These are phyloP conservation scores for Rhodotorula mucilaginosa DNA, from an alignment of 1,284 basidiomycete species.

Conservation along the genomic window DNA sequence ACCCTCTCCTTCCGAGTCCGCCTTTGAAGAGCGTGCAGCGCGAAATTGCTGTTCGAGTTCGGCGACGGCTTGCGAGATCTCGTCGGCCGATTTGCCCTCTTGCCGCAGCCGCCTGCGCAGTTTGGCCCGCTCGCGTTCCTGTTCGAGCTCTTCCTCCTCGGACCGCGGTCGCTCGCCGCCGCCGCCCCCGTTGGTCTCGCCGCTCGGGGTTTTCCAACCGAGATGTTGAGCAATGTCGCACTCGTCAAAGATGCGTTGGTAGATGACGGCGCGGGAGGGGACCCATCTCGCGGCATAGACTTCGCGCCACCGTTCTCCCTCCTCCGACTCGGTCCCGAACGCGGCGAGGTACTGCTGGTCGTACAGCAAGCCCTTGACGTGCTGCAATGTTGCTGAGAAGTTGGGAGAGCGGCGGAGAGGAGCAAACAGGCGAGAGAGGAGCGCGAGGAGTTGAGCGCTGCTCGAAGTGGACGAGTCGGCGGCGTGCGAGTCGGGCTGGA, in stretches of 20 bases:
- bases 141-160: slow-evolving; percentile 5
- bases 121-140: slow-evolving; percentile 4
- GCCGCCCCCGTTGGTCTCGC: neutral
- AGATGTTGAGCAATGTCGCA: neutral
- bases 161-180: neutral
- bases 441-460: slow-evolving; percentile 6
- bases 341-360: slow-evolving; percentile 38
- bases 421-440: slow-evolving; percentile 15
- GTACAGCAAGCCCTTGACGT: slow-evolving; percentile 35
- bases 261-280: slow-evolving; percentile 30
- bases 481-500: neutral
- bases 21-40: neutral
- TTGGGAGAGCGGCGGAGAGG: slow-evolving; percentile 18
- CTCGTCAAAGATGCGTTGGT: slow-evolving; percentile 31
- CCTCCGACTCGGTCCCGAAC: slow-evolving; percentile 25
- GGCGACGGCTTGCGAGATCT: neutral
- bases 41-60: neutral
- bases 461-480: neutral
- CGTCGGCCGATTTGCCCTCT: slow-evolving; percentile 3
- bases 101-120: neutral
- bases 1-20: neutral
- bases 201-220: neutral
- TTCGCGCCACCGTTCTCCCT: slow-evolving; percentile 27
- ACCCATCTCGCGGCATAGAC: slow-evolving; percentile 36
- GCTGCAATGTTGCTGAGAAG: slow-evolving; percentile 30